Conservation (phyloP, 2,329 filamentous ascomycete species). For the Colletotrichum agaves region DNA sequence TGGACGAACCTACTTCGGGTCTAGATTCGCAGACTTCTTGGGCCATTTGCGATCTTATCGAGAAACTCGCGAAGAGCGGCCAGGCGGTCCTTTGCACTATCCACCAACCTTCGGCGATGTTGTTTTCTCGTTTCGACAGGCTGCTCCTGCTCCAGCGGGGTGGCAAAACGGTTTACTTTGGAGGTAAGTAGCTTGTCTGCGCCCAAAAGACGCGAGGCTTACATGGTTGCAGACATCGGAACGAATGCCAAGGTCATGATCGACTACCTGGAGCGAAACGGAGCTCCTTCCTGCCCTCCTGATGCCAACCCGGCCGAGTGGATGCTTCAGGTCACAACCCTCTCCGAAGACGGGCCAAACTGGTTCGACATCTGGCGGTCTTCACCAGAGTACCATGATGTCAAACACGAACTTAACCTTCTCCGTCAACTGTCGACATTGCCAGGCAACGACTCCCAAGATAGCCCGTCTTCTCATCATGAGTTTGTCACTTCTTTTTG, state of each 20-base stretch:
- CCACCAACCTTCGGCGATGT: conserved; percentile 57
- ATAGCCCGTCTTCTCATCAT: conserved; percentile 43
- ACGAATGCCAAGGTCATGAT: conserved; percentile 59
- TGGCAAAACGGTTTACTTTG: conserved; percentile 69
- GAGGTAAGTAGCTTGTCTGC: conserved; percentile 51
- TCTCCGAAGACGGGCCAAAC: conserved; percentile 46
- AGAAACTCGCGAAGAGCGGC: conserved; percentile 66
- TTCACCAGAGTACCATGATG: conserved; percentile 43
- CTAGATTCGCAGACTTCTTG: conserved; percentile 80
- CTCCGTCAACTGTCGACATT: conserved; percentile 51
- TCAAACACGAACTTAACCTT: conserved; percentile 44
- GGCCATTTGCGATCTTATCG: conserved; percentile 77
- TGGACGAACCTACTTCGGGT: conserved; percentile 82
- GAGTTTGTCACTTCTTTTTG: conserved; percentile 79
- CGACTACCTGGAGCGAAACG: conserved; percentile 70
- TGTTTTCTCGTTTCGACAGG: conserved; percentile 63
- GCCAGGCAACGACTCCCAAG: neutral
- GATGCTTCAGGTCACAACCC: conserved; percentile 63
- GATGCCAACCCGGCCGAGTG: conserved; percentile 75
- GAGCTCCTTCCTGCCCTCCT: conserved; percentile 62
- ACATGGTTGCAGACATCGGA: conserved; percentile 39
- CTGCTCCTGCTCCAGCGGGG: conserved; percentile 65
- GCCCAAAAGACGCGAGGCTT: neutral
- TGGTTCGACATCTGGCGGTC: conserved; percentile 48
- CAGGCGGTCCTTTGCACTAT: conserved; percentile 60